Evolutionary conservation across 2,329 filamentous ascomycete species (phyloP).

Genomic region (Cyphellophora attinorum): DNA sequence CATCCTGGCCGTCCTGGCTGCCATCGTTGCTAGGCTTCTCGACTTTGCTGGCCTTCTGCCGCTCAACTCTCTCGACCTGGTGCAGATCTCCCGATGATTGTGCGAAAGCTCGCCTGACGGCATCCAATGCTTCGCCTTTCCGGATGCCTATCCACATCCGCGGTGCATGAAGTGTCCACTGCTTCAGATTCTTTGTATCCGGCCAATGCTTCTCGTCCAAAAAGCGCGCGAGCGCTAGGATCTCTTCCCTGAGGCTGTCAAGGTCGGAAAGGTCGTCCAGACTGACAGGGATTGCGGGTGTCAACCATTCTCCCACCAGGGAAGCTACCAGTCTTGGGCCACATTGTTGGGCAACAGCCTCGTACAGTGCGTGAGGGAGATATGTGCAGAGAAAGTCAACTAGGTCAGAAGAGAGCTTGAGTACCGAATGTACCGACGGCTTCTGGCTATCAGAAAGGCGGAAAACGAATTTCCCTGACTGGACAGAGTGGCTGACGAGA

Average conservation of each 20-base stretch:
- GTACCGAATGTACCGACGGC: slow-evolving; percentile 25
- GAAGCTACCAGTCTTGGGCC: slow-evolving; percentile 59
- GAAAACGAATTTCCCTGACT: slow-evolving; percentile 22
- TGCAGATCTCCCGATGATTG: slow-evolving; percentile 57
- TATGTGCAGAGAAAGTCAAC: slow-evolving; percentile 41
- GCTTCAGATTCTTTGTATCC: slow-evolving; percentile 51
- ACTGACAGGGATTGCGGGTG: slow-evolving; percentile 64
- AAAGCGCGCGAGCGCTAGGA: slow-evolving; percentile 53
- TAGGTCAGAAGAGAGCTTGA: slow-evolving; percentile 34
- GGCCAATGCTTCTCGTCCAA: slow-evolving; percentile 57
- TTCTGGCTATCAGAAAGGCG: slow-evolving; percentile 18
- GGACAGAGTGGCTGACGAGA: slow-evolving; percentile 12
- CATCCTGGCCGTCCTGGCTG: slow-evolving; percentile 35
- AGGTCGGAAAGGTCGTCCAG: slow-evolving; percentile 63
- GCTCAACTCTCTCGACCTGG: slow-evolving; percentile 75
- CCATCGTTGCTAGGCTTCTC: slow-evolving; percentile 54
- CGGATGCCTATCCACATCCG: slow-evolving; percentile 79
- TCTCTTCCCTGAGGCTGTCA: slow-evolving; percentile 56
- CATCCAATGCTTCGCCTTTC: slow-evolving; percentile 67
- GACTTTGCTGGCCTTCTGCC: slow-evolving; percentile 62
- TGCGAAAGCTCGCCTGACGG: slow-evolving; percentile 60
- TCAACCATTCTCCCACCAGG: slow-evolving; percentile 66
- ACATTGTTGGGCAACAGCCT: slow-evolving; percentile 57
- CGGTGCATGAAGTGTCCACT: slow-evolving; percentile 74
- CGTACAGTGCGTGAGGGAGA: slow-evolving; percentile 39